Base-by-base conservation (phyloP, 495 filamentous ascomycete genomes). In the Talaromyces ruber region DNA sequence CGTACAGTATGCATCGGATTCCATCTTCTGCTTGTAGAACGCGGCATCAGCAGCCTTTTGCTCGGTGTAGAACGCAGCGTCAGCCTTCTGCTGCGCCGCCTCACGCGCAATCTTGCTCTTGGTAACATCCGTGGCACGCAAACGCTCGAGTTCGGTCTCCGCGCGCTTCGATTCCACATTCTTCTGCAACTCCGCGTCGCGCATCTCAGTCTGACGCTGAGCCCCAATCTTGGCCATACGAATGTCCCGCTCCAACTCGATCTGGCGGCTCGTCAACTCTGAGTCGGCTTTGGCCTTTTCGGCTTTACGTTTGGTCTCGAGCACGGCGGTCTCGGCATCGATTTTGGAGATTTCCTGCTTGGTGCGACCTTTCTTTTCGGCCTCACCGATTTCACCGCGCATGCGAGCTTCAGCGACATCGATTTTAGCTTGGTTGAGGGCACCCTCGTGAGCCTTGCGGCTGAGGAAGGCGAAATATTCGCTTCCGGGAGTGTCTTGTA, bases 331-430 rank as follows among this genome's bases (percentile, higher is more conserved):
- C 57, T 88, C 84, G 61, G 88, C 89, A 66, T 91, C 82, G 66
- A 94, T 93, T 74, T 89, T 91, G 60, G 87, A 86, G 51, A 93
- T 88, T 64, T 90, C 87, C 61, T 90, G 87, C 66, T 90, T 89
- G 57, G 89, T 86, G 67, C 86, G 80, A 61, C 90, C 89, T 64
- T 85, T 82, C 64, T 90, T 86, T 68, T 91, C 82, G 39, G 89
- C 85, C 72, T 93, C 89, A 50, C 90, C 90, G 29, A 92, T 87
- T 64, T 89, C 86, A 69, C 90, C 90, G 32, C 79, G 81, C 73
- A 91, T 87, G 56, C 89, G 82, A 3, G 90, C 90, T 65, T 91
- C 86, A 37, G 90, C 89, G 11, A 92, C 90, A 67, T 92, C 88
- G 64, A 92, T 84, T 67, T 88, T 84, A 24, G 82, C 82, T 68